Percentiles rank a stretch among this genome's conserved stretches.
Evolutionary conservation across 2,329 filamentous ascomycete genomes (phyloP).

Genomic region (Didymella lethalis): DNA sequence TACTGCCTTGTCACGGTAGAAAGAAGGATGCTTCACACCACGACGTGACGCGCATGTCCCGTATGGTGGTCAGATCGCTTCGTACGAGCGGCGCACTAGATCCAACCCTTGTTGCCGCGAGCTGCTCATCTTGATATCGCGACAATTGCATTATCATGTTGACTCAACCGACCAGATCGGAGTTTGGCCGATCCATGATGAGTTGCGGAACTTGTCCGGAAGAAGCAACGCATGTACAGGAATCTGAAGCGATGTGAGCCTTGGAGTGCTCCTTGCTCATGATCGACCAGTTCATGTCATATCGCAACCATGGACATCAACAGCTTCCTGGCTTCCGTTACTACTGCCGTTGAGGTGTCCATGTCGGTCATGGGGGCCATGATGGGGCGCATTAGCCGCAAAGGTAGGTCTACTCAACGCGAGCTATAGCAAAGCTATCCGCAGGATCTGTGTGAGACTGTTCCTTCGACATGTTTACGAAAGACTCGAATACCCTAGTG

Average conservation of each 20-base stretch:
- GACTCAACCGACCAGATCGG: slow-evolving; percentile 14
- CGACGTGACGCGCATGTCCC: neutral
- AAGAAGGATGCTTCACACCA: neutral
- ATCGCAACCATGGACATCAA: neutral
- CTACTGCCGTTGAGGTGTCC: slow-evolving; percentile 63
- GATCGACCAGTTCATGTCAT: no score
- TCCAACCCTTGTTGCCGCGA: neutral
- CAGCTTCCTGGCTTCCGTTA: slow-evolving; percentile 51
- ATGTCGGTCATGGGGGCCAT: slow-evolving; percentile 54
- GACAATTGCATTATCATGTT: slow-evolving; percentile 4
- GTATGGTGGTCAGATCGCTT: neutral
- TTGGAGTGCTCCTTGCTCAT: neutral
- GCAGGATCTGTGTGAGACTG: slow-evolving; percentile 60
- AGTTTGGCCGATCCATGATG: slow-evolving; percentile 19
- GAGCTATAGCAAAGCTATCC: slow-evolving; percentile 60
- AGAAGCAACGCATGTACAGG: slow-evolving; percentile 18
- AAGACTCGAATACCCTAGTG: slow-evolving; percentile 57
- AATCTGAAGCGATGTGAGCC: slow-evolving; percentile 7
- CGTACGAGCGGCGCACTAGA: neutral
- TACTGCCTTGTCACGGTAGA: neutral
- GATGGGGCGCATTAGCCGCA: slow-evolving; percentile 56
- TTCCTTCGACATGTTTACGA: slow-evolving; percentile 61
- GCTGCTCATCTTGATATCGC: neutral
- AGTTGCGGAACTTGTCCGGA: slow-evolving; percentile 16
- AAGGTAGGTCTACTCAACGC: slow-evolving; percentile 57